A percentile compares a stretch with the other conserved stretches of the same genome.
These are phyloP conservation scores for Begonia peltatifolia DNA, from an alignment of 306 rosid species.

Conservation along the genomic window DNA sequence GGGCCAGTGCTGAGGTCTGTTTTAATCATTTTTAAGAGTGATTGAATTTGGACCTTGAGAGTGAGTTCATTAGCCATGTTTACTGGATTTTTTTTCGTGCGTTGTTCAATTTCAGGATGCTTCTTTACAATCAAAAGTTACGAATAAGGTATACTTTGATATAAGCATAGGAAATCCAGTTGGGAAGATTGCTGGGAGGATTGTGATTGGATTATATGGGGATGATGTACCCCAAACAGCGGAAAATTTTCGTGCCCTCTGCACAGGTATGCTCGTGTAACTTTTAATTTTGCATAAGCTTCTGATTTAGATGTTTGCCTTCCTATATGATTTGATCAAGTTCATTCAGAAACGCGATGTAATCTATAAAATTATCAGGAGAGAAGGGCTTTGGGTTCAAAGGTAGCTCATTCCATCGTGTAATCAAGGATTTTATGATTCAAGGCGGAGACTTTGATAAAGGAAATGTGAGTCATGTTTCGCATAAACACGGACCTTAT, in stretches of 20 bases:
- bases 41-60: background rate
- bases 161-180: constrained; percentile 86
- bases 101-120: constrained; percentile 17
- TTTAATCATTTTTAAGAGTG: no score
- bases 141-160: constrained; percentile 73
- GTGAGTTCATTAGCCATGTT: background rate
- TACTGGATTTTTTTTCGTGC: background rate
- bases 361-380: constrained; percentile 23
- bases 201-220: constrained; percentile 89
- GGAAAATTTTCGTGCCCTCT: constrained; percentile 91
- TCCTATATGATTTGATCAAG: background rate
- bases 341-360: background rate
- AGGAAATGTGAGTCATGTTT: constrained; percentile 49
- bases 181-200: constrained; percentile 75
- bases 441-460: constrained; percentile 96
- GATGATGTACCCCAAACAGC: constrained; percentile 91
- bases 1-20: constrained; percentile 41
- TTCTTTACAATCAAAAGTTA: constrained; percentile 65
- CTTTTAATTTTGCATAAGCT: background rate
- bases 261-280: constrained; percentile 42
- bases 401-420: constrained; percentile 72
- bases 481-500: background rate
- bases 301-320: background rate
- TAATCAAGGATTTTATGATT: constrained; percentile 95
- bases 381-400: constrained; percentile 95